A percentile compares a stretch with the other conserved stretches of the same genome.
phyloP scores from a whole-genome alignment of 148 eudicot species.

The Chenopodium formosanum region DNA sequence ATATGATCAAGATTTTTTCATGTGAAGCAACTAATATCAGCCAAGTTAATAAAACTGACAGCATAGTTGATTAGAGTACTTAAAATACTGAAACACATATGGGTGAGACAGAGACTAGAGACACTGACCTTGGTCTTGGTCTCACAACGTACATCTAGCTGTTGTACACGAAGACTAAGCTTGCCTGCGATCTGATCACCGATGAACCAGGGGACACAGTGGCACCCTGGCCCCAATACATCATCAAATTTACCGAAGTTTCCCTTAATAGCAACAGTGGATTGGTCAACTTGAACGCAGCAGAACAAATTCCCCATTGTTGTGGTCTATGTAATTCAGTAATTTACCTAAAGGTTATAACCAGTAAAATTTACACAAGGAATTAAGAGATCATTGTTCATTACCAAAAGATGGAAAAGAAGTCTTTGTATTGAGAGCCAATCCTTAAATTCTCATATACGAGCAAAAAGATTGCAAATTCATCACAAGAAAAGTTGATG shows the following conservation, averaged over 20 bases:
- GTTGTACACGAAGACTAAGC: slow-evolving; percentile 47
- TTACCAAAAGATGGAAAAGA: not conserved
- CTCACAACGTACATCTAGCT: slow-evolving; percentile 48
- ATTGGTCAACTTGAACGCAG: slow-evolving; percentile 47
- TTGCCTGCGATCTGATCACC: slow-evolving; percentile 35
- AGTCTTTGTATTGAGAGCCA: not conserved
- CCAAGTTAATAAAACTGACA: too few relatives aligned
- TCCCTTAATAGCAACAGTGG: slow-evolving; percentile 46
- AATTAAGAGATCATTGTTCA: not conserved
- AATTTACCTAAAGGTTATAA: not conserved
- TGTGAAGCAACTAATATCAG: too few relatives aligned
- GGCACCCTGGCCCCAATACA: slow-evolving; percentile 50
- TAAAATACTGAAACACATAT: not conserved
- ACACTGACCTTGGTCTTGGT: slow-evolving; percentile 49
- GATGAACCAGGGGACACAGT: slow-evolving; percentile 44
- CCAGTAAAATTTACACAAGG: not conserved
- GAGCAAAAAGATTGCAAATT: not conserved
- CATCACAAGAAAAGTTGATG: not conserved
- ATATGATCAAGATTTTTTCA: too few relatives aligned
- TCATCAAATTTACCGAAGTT: slow-evolving; percentile 43
- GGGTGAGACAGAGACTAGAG: not conserved
- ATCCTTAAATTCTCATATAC: not conserved
- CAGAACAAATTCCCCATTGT: slow-evolving; percentile 42
- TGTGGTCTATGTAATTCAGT: not conserved
- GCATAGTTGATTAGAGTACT: not conserved